These are phyloP conservation scores for Calonectria leucothoes DNA, from an alignment of 2,329 filamentous ascomycete genomes.

Conservation along the genomic window DNA sequence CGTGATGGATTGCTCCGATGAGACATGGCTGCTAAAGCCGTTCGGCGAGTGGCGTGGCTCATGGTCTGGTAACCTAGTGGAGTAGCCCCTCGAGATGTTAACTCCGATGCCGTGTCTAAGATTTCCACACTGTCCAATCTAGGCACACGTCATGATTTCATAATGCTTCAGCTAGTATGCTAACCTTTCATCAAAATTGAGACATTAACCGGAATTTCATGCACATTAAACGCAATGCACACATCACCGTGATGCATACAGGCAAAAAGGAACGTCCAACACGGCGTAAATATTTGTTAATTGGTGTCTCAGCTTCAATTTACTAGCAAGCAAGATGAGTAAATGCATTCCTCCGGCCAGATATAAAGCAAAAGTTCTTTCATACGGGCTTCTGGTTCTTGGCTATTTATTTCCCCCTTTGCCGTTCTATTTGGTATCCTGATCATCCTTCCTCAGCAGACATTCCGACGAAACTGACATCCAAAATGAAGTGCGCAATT, in stretches of 20 bases:
- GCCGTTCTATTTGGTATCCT: not conserved
- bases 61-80: not conserved
- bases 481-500: not conserved
- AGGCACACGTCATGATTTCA: not conserved
- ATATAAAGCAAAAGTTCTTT: not conserved
- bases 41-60: not conserved
- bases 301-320: not conserved
- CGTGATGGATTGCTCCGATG: not conserved
- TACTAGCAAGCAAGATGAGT: not conserved
- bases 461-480: not conserved
- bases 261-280: too few relatives aligned
- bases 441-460: not conserved
- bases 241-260: not conserved
- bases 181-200: not conserved
- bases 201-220: too few relatives aligned
- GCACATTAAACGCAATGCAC: too few relatives aligned
- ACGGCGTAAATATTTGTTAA: not conserved
- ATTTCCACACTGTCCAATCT: not conserved
- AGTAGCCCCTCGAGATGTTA: not conserved
- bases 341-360: not conserved
- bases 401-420: not conserved
- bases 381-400: not conserved
- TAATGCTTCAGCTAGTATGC: too few relatives aligned
- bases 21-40: not conserved
- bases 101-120: not conserved